Conservation (phyloP, 179 eudicot genomes). For the Corrigiola litoralis region DNA sequence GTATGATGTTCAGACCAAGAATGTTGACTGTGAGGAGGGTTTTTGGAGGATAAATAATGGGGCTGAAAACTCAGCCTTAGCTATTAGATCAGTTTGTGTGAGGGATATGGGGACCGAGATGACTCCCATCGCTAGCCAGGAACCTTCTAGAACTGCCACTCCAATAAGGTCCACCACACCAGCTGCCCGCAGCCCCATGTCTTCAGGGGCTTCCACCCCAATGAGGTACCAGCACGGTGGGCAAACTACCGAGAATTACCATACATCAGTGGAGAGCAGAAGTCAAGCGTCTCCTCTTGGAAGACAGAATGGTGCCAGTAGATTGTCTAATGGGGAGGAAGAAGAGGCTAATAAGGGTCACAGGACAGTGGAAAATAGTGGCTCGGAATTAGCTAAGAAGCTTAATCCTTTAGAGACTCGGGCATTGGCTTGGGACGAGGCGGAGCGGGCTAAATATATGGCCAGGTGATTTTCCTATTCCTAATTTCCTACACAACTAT, state of each 20-base stretch:
- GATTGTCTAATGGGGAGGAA: conserved; percentile 28
- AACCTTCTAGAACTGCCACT: conserved; percentile 84
- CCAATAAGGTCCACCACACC: conserved; percentile 77
- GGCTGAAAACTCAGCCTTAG: conserved; percentile 28
- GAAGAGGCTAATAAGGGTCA: conserved; percentile 26
- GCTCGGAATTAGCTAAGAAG: conserved; percentile 28
- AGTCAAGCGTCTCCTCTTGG: conserved; percentile 33
- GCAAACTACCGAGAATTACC: conserved; percentile 28
- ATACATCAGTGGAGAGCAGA: neutral
- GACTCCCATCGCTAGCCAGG: conserved; percentile 90
- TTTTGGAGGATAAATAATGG: conserved; percentile 53
- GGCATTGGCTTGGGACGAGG: conserved; percentile 98
- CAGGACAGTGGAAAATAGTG: conserved; percentile 12
- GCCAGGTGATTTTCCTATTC: conserved; percentile 51
- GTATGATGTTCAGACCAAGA: conserved; percentile 63
- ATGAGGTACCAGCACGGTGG: conserved; percentile 40
- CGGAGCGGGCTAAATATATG: conserved; percentile 82
- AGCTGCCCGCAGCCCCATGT: conserved; percentile 56
- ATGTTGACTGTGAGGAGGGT: conserved; percentile 74
- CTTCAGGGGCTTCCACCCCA: conserved; percentile 68
- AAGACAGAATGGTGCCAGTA: conserved; percentile 21
- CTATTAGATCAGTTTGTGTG: conserved; percentile 61
- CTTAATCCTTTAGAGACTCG: conserved; percentile 60
- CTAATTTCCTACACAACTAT: neutral
- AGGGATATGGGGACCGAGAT: conserved; percentile 99